These are phyloP conservation scores for Phytophthora pinifolia DNA, from an alignment of 352 stramenopile species.

Conservation along the genomic window DNA sequence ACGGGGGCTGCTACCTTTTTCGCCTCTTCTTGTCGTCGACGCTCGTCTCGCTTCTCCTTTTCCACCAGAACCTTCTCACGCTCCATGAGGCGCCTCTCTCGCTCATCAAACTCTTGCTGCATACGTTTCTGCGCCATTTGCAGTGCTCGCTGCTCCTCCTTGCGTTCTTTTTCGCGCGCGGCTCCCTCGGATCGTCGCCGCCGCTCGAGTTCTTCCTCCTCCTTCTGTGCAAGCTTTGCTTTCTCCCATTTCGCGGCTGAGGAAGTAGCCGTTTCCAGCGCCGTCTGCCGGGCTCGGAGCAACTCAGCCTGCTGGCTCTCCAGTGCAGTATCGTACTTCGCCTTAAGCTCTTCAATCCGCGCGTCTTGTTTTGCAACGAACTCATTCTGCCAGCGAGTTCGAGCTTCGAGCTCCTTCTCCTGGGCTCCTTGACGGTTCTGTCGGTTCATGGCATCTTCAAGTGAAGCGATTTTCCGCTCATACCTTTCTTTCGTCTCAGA, in stretches of 20 bases:
- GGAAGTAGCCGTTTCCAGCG: slow-evolving; percentile 45
- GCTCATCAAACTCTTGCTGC: slow-evolving; percentile 54
- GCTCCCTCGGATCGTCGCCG: slow-evolving; percentile 30
- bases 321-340: slow-evolving; percentile 68
- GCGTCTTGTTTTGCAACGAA: slow-evolving; percentile 73
- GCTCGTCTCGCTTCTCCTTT: slow-evolving; percentile 42
- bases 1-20: slow-evolving; percentile 13
- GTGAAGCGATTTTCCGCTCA: slow-evolving; percentile 44
- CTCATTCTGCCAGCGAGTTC: slow-evolving; percentile 67
- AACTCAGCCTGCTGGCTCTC: slow-evolving; percentile 62
- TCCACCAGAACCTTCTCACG: slow-evolving; percentile 47
- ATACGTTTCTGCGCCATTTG: slow-evolving; percentile 39
- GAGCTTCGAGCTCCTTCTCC: slow-evolving; percentile 61
- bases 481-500: slow-evolving; percentile 44
- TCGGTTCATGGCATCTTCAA: slow-evolving; percentile 51
- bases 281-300: slow-evolving; percentile 45
- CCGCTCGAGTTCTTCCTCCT: slow-evolving; percentile 43
- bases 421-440: slow-evolving; percentile 51
- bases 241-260: slow-evolving; percentile 57
- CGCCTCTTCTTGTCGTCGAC: slow-evolving; percentile 18
- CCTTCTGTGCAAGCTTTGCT: slow-evolving; percentile 34
- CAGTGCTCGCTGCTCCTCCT: slow-evolving; percentile 41
- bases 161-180: slow-evolving; percentile 36
- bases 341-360: slow-evolving; percentile 61
- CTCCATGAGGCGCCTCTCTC: slow-evolving; percentile 51